These are phyloP conservation scores for Penicillium macrosclerotiorum DNA, from an alignment of 495 filamentous ascomycete species.

Conservation along the genomic window DNA sequence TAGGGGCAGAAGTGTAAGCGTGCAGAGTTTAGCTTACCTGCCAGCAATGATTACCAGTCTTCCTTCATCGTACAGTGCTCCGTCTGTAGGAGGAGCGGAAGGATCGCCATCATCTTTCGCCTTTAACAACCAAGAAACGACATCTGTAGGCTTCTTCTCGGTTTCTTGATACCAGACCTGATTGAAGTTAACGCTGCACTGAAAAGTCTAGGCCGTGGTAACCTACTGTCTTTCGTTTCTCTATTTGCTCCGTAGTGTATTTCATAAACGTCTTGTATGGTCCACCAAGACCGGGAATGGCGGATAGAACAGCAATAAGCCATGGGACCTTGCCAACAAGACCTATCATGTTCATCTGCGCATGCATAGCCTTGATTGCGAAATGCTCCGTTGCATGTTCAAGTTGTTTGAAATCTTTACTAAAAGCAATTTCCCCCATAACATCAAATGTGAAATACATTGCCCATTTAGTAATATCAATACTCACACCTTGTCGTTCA, in stretches of 20 bases:
- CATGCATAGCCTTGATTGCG: slow-evolving; percentile 42
- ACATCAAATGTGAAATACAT: slow-evolving; percentile 72
- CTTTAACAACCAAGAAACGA: slow-evolving; percentile 30
- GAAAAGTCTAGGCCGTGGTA: not conserved
- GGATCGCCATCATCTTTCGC: slow-evolving; percentile 17
- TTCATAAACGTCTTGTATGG: slow-evolving; percentile 1
- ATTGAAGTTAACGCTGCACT: not conserved
- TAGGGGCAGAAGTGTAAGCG: not conserved
- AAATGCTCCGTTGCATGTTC: slow-evolving; percentile 56
- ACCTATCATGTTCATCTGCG: slow-evolving; percentile 16
- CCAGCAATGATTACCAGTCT: slow-evolving; percentile 30
- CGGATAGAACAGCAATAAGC: slow-evolving; percentile 12
- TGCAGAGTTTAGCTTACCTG: slow-evolving; percentile 11
- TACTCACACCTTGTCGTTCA: not conserved
- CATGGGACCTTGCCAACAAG: slow-evolving; percentile 21
- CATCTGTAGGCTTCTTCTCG: slow-evolving; percentile 19
- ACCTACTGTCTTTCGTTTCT: slow-evolving; percentile 9
- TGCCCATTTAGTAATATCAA: slow-evolving; percentile 60
- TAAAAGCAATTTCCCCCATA: slow-evolving; percentile 68
- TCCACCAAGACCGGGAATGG: slow-evolving; percentile 14
- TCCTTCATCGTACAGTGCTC: slow-evolving; percentile 22
- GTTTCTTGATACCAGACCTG: slow-evolving; percentile 14
- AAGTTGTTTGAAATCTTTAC: slow-evolving; percentile 69
- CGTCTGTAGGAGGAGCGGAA: slow-evolving; percentile 9
- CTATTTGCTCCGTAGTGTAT: slow-evolving; percentile 3